Evolutionary conservation across 768 basidiomycete genomes (phyloP), one percentile per base, ranked within the genome.

Genomic region (Lyophyllum semitale): DNA sequence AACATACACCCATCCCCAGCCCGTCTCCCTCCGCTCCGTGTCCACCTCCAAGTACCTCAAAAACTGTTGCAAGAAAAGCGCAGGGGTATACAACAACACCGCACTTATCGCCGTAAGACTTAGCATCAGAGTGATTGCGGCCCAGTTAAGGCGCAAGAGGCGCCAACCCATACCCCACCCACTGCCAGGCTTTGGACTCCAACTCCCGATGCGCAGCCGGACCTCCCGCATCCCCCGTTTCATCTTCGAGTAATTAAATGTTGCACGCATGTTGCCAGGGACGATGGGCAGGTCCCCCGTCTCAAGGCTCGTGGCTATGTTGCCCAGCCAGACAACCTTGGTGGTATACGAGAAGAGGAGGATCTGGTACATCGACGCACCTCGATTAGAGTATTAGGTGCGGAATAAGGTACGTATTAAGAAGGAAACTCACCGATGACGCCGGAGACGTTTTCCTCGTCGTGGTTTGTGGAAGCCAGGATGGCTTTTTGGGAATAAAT

Each of bases 271-370:
- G 61, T 81, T 68, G 0, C 78, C 83, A 0, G 89, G 83, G 9
- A 95, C 81, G 51, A 95, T 85, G 4, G 94, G 94, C 29, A 96
- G 75, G 66, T 96, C 93, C 56, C 86, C 92, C 20, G 93, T 91
- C 61, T 96, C 91, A 44, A 96, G 80, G 54, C 82, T 87, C 52
- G 81, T 78, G 2, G 88, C 77, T 2, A 77, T 77, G 70, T 92
- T 84, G 2, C 93, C 94, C 37, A 94, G 84, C 82, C 86, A 84
- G 52, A 95, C 84, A 11, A 96, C 91, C 57, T 88, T 86, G 1
- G 93, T 95, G 33, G 89, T 92, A 68, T 93, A 95, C 15, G 85
- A 85, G 70, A 96, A 96, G n/a, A 94, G 71, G 5, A 96, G 69
- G 48, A 75, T 73, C 52, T 80, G 82, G 77, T 79, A 83, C 0